Conservation (phyloP, 805 yeast species). For the Sugiyamaella chiloensis region DNA sequence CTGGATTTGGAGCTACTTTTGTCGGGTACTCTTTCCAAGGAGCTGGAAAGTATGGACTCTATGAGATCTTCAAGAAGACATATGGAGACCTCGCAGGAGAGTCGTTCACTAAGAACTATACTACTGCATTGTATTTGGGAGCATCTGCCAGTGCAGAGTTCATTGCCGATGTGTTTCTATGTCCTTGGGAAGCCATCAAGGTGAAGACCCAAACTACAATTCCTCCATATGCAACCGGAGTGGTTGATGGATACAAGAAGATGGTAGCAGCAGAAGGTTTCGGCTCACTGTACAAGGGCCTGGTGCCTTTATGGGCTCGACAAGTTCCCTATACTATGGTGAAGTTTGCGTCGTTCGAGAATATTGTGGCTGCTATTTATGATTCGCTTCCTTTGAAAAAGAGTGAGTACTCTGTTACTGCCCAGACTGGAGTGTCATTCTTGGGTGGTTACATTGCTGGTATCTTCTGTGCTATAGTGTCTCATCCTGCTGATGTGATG, state of each 20-base stretch:
- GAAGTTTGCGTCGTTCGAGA: constrained; percentile 92
- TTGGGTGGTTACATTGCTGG: constrained; percentile 97
- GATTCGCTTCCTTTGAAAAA: constrained; percentile 66
- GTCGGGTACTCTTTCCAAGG: constrained; percentile 95
- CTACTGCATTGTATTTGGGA: constrained; percentile 70
- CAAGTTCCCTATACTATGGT: constrained; percentile 99
- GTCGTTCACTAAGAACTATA: constrained; percentile 55
- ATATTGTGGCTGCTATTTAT: constrained; percentile 80
- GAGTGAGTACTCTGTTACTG: constrained; percentile 62
- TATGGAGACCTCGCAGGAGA: constrained; percentile 68
- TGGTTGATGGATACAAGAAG: constrained; percentile 63
- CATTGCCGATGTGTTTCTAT: constrained; percentile 81
- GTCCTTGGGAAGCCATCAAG: constrained; percentile 95
- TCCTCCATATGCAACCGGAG: constrained; percentile 73
- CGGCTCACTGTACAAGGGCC: constrained; percentile 78
- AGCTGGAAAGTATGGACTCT: constrained; percentile 95
- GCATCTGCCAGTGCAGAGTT: constrained; percentile 95
- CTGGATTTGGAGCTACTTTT: constrained; percentile 90
- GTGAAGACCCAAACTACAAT: constrained; percentile 90
- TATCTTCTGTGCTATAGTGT: constrained; percentile 90
- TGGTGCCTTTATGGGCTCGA: constrained; percentile 91
- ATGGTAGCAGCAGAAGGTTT: constrained; percentile 67
- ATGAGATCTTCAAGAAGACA: constrained; percentile 82
- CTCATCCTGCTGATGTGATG: constrained; percentile 99
- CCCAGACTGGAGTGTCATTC: constrained; percentile 94